phyloP scores from a whole-genome alignment of 2,329 filamentous ascomycete genomes.

The Coniochaeta ligniaria region DNA sequence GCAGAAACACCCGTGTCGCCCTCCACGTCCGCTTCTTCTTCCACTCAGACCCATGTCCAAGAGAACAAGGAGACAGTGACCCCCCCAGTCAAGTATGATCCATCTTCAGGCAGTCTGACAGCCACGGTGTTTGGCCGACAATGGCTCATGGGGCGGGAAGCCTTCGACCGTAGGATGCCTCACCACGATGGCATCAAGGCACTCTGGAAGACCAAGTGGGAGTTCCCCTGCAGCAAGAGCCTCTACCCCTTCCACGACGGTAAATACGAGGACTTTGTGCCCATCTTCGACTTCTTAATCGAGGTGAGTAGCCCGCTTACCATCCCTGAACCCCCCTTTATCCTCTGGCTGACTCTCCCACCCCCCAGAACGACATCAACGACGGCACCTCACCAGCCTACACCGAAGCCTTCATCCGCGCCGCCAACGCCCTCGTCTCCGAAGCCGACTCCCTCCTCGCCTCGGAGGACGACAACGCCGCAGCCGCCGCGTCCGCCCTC shows the following conservation, averaged over 20 bases:
- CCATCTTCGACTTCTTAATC: slow-evolving; percentile 58
- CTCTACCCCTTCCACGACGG: slow-evolving; percentile 73
- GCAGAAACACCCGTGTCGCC: background rate
- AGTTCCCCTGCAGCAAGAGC: slow-evolving; percentile 53
- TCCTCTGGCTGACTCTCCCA: background rate
- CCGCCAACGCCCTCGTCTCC: slow-evolving; percentile 47
- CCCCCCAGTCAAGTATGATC: background rate
- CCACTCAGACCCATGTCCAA: background rate
- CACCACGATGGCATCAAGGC: slow-evolving; percentile 54
- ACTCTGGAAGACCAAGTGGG: slow-evolving; percentile 74
- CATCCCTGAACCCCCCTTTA: too few species aligned
- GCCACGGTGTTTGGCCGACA: slow-evolving; percentile 7
- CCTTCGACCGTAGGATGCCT: slow-evolving; percentile 37
- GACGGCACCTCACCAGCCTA: slow-evolving; percentile 60
- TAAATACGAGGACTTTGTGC: slow-evolving; percentile 59
- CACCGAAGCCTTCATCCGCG: slow-evolving; percentile 55
- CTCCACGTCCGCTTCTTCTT: background rate
- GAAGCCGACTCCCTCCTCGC: slow-evolving; percentile 43
- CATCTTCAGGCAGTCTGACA: background rate
- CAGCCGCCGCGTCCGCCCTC: slow-evolving; percentile 52
- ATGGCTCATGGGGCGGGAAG: slow-evolving; percentile 36
- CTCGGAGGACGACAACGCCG: slow-evolving; percentile 39
- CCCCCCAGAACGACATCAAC: slow-evolving; percentile 44
- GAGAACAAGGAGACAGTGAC: background rate
- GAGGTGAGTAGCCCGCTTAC: slow-evolving; percentile 26